Base-by-base conservation (phyloP, 345 rosid genomes). In the Sisymbrium altissimum region DNA sequence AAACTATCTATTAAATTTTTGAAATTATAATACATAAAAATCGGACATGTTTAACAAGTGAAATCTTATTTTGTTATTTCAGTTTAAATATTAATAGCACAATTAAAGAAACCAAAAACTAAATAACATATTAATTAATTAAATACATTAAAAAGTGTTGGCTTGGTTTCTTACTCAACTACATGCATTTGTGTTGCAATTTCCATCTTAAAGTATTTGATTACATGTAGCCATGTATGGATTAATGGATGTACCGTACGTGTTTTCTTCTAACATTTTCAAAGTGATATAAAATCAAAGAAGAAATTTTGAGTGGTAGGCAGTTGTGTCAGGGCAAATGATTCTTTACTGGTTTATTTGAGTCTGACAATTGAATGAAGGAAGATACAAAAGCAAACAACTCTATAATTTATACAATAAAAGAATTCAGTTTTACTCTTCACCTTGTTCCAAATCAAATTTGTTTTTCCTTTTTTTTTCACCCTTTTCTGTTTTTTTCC, bases 321-420 rank as follows among this genome's bases (percentile, higher is more conserved):
- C 53, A 40, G 38, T 32, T 12, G 57, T 60, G 73, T 67, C 63
- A 75, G 74, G 48, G 53, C 60, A 60, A 75, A 61, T 68, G 72
- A 78, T 71, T 78, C 57, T 65, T 66, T 71, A 60, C 80, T 70
- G 66, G 57, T 56, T 5, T 32, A 5, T 56, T 50, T 23, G 54
- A 74, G 54, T 75, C 72, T 44, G 78, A 49, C 64, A 40, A 61
- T 4, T 66, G 72, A 74, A 41, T 67, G 70, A 52, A 66, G 32
- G 46, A 15, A 27, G 48, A 48, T 39, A 17, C 64, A 63, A 50
- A 58, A 56, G 44, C 61, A 36, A 54, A 48, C 49, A 70, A 61
- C 40, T 71, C 46, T 52, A 4, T 58, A 32, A 39, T 79, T 64
- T 73, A 49, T 35, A 50, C 9, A 65, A 48, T 4, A 41, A 23